Conservation (phyloP, 2,329 filamentous ascomycete species). For the Aspergillus neoniger region DNA sequence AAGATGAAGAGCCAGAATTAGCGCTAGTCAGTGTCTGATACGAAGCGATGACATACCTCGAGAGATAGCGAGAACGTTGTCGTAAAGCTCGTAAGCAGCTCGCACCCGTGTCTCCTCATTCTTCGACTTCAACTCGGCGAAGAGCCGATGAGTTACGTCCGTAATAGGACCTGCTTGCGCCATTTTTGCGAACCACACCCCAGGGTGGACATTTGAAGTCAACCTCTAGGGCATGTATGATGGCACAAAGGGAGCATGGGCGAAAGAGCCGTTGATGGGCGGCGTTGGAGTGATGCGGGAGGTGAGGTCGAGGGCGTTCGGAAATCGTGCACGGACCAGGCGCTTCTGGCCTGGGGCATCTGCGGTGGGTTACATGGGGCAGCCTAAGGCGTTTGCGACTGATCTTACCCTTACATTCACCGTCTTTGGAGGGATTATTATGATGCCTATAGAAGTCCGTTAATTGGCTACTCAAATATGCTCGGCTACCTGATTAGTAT, state of each 20-base stretch:
- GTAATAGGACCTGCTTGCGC: slow-evolving; percentile 49
- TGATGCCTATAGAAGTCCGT: background rate
- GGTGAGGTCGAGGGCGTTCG: slow-evolving; percentile 27
- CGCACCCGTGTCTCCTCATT: slow-evolving; percentile 52
- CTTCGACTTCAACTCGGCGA: slow-evolving; percentile 60
- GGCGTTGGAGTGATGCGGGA: slow-evolving; percentile 24
- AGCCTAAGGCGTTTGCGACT: background rate
- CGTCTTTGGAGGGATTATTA: background rate
- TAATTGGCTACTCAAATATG: background rate
- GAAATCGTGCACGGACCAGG: slow-evolving; percentile 31
- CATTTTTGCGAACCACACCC: slow-evolving; percentile 45
- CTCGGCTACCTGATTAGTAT: background rate
- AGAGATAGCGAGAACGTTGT: slow-evolving; percentile 49
- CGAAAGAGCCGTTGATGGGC: slow-evolving; percentile 21
- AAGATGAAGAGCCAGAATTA: slow-evolving; percentile 18
- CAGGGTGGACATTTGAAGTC: slow-evolving; percentile 43
- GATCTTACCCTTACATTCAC: background rate
- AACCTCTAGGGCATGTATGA: slow-evolving; percentile 33
- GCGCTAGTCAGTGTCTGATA: background rate
- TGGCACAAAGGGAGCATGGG: slow-evolving; percentile 21
- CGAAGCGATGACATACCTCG: slow-evolving; percentile 40
- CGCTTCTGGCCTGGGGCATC: slow-evolving; percentile 17
- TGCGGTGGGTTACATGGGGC: background rate
- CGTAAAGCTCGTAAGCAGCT: slow-evolving; percentile 51
- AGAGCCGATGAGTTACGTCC: slow-evolving; percentile 58